Conservation (phyloP, 2,329 filamentous ascomycete species). For the Ilyonectria destructans region DNA sequence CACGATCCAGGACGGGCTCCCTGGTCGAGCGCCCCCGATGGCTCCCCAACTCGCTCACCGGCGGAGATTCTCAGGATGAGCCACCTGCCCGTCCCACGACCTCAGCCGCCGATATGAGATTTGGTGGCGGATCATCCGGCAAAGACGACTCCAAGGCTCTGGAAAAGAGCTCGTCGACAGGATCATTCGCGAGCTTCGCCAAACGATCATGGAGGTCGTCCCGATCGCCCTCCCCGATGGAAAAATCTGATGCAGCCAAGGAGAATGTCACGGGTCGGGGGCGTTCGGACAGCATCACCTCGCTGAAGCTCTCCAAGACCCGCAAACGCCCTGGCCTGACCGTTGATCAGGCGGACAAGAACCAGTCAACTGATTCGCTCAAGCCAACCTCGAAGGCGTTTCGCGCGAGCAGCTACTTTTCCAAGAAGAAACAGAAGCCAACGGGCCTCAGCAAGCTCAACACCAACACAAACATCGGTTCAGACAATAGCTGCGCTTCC, state of each 20-base stretch:
- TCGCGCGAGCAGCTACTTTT: slow-evolving; percentile 66
- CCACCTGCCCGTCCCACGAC: slow-evolving; percentile 48
- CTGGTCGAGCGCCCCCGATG: slow-evolving; percentile 68
- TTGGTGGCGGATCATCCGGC: slow-evolving; percentile 36
- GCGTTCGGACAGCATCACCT: slow-evolving; percentile 45
- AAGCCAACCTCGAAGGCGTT: slow-evolving; percentile 58
- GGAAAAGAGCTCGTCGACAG: slow-evolving; percentile 58
- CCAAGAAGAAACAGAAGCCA: slow-evolving; percentile 65
- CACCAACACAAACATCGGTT: slow-evolving; percentile 52
- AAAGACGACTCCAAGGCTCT: slow-evolving; percentile 48
- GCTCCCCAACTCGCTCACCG: slow-evolving; percentile 65
- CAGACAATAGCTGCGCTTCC: slow-evolving; percentile 63
- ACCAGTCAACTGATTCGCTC: slow-evolving; percentile 53
- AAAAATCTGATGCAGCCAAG: slow-evolving; percentile 46
- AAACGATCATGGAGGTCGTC: slow-evolving; percentile 69
- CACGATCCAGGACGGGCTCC: slow-evolving; percentile 61
- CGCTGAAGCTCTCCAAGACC: slow-evolving; percentile 46
- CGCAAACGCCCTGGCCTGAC: slow-evolving; percentile 51
- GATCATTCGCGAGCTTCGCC: slow-evolving; percentile 67
- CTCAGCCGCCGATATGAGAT: slow-evolving; percentile 44
- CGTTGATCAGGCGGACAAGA: slow-evolving; percentile 45
- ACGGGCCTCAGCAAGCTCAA: slow-evolving; percentile 59
- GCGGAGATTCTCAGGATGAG: slow-evolving; percentile 46
- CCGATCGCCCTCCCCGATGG: slow-evolving; percentile 64
- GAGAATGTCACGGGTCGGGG: slow-evolving; percentile 45